These are phyloP conservation scores for Daldinia loculata DNA, from an alignment of 495 filamentous ascomycete genomes.

Conservation along the genomic window DNA sequence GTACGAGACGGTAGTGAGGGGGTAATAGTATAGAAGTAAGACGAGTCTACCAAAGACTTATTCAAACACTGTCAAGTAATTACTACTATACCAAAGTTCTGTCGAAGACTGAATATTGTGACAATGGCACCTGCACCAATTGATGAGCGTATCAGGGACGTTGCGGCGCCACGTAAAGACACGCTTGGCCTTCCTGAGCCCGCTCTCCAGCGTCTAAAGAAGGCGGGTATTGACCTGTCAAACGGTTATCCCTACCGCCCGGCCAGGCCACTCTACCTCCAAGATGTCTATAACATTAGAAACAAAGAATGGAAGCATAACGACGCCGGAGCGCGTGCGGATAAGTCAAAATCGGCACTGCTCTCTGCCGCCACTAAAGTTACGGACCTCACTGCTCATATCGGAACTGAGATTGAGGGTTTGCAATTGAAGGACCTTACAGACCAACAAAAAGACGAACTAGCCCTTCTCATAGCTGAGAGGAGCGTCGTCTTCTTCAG, in stretches of 20 bases:
- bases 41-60: not conserved
- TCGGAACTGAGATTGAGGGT: constrained; percentile 76
- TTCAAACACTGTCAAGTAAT: not conserved
- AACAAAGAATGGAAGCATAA: constrained; percentile 64
- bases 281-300: constrained; percentile 72
- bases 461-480: constrained; percentile 76
- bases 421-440: constrained; percentile 74
- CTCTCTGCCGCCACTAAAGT: constrained; percentile 72
- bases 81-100: not conserved
- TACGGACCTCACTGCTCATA: constrained; percentile 69
- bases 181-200: constrained; percentile 64
- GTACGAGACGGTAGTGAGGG: not conserved
- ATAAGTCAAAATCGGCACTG: constrained; percentile 71
- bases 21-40: not conserved
- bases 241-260: constrained; percentile 74
- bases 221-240: constrained; percentile 70
- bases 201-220: constrained; percentile 65
- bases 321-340: constrained; percentile 71
- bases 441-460: constrained; percentile 71
- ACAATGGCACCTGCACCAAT: constrained; percentile 61
- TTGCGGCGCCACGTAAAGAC: constrained; percentile 68
- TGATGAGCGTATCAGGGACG: constrained; percentile 66
- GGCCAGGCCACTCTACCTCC: constrained; percentile 67
- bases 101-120: not conserved
- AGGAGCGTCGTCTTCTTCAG: constrained; percentile 80